Evolutionary conservation across 768 basidiomycete species (phyloP).

Genomic region (Rhodotorula paludigena): DNA sequence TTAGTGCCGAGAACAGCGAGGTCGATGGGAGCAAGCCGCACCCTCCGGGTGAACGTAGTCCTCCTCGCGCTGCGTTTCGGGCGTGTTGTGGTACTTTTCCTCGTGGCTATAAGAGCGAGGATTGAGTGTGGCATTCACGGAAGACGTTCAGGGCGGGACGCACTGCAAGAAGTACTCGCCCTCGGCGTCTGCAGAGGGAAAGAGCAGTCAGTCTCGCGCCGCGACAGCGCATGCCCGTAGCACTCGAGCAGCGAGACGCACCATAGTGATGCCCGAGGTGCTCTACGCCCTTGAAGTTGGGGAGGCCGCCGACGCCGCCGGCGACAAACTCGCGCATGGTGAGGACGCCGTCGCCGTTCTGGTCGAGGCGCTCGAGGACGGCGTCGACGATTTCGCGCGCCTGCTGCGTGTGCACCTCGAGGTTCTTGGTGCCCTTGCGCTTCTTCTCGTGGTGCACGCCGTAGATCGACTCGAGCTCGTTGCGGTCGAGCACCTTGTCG

Average conservation of each 20-base stretch:
- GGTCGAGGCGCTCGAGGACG: constrained; percentile 68
- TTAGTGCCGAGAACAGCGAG: too few species aligned
- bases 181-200: constrained; percentile 37
- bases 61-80: constrained; percentile 94
- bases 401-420: constrained; percentile 39
- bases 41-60: constrained; percentile 84
- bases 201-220: not conserved
- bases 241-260: constrained; percentile 44
- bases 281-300: constrained; percentile 75
- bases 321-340: constrained; percentile 63
- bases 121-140: not conserved
- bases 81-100: constrained; percentile 91
- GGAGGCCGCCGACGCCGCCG: constrained; percentile 69
- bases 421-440: constrained; percentile 27
- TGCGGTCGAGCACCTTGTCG: constrained; percentile 73
- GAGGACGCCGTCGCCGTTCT: constrained; percentile 65
- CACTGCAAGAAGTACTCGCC: constrained; percentile 69
- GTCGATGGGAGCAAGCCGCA: not conserved
- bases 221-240: not conserved
- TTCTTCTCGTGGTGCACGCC: constrained; percentile 59
- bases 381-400: constrained; percentile 63
- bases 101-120: constrained; percentile 71
- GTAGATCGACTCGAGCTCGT: constrained; percentile 92
- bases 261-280: constrained; percentile 93
- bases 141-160: not conserved